phyloP scores from a whole-genome alignment of 1,139 yeast genomes.

The Scheffersomyces cryptocercus region DNA sequence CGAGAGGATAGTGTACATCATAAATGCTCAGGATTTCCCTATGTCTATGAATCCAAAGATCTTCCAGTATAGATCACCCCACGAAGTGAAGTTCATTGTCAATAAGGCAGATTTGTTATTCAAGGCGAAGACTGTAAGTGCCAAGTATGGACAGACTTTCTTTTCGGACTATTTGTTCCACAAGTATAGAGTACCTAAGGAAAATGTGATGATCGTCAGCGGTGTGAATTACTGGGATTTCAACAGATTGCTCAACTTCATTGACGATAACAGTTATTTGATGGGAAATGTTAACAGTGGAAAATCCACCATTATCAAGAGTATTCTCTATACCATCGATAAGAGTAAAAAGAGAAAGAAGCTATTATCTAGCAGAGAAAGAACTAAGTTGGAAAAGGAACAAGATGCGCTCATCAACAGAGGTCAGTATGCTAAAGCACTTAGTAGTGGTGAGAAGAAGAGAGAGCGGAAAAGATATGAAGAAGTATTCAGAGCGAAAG shows the following conservation, averaged over 20 bases:
- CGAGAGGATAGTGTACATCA: conserved; percentile 57
- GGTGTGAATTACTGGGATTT: conserved; percentile 57
- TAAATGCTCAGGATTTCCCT: conserved; percentile 73
- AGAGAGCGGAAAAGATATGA: conserved; percentile 14
- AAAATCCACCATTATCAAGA: conserved; percentile 63
- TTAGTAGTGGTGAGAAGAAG: conserved; percentile 8
- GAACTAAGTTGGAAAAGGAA: conserved; percentile 15
- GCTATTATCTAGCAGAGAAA: conserved; percentile 9
- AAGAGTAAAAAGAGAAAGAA: conserved; percentile 7
- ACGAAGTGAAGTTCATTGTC: conserved; percentile 50
- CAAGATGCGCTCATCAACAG: conserved; percentile 17
- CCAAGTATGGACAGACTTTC: conserved; percentile 44
- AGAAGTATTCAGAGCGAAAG: conserved; percentile 16
- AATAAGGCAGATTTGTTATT: conserved; percentile 61
- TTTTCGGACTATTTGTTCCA: conserved; percentile 43
- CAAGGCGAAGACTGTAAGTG: conserved; percentile 28
- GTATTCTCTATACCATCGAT: conserved; percentile 36
- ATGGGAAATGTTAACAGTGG: conserved; percentile 80
- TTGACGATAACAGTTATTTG: conserved; percentile 49
- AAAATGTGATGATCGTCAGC: conserved; percentile 51
- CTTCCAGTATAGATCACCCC: conserved; percentile 32
- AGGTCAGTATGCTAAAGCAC: conserved; percentile 1
- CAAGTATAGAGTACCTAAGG: conserved; percentile 41
- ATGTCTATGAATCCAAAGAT: conserved; percentile 48
- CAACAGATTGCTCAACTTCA: conserved; percentile 32